Evolutionary conservation across 192 early-diverging fungal species (phyloP), one percentile per base, ranked within the genome.

Genomic region (Helicostylum pulchrum): DNA sequence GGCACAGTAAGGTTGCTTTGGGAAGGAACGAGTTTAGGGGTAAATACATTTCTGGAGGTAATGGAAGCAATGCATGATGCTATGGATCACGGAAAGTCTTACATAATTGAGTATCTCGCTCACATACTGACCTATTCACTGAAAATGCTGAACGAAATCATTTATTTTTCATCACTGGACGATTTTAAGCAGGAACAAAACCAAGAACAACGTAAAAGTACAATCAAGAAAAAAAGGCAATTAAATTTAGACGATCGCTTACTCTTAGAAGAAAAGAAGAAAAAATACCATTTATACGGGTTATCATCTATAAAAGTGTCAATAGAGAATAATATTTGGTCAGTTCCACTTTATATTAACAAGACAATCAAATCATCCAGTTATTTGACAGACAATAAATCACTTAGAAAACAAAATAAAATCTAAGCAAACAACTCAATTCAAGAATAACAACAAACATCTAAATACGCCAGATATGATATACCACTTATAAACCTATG

Each of bases 51-150:
- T 10, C 9, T 10, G 11, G 23, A 26, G 8, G 26, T 52, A 30
- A 26, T 26, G 21, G 51, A 42, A 14, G 14, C 30, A 31, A 7
- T 62, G 20, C 26, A 62, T 17, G 12, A 10, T 9, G 61, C 61
- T 21, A 7, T 62, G 8, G 61, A 51, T 39, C 48, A 62, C n/a
- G 61, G 61, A 32, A 49, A 10, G 9, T 21, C 48, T 39, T 62
- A 62, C 51, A 31, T 62, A 6, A 15, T 62, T 1, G 61, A 62
- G 30, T 62, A 50, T 51, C 19, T 51, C 5, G 8, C 61, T 10
- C 61, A 62, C 51, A 36, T 62, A 2, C 0, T 62, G 17, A 51
- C 46, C 12, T 51, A 51, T 51, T 32, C 34, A 1, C 4, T 62
- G 1, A 46, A 62, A 36, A 36, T 62, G 19, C 11, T 11, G n/a